Conservation (phyloP, 805 yeast species). For the Kodamaea sagamina region DNA sequence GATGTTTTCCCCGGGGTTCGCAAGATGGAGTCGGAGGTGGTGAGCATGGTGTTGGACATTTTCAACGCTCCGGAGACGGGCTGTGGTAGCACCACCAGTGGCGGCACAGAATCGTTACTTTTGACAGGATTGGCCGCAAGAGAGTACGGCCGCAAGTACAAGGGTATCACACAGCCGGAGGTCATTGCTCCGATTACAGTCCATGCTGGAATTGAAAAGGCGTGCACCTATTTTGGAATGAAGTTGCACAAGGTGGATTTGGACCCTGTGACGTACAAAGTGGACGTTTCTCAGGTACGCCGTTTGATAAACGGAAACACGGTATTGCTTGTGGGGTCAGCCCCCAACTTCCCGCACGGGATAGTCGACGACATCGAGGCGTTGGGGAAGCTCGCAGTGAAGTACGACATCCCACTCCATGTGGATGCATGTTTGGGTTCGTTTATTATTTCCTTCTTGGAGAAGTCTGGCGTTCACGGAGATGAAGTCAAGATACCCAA, state of each 20-base stretch:
- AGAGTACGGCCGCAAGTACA: conserved; percentile 60
- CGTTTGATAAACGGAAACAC: conserved; percentile 76
- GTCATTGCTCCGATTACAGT: conserved; percentile 86
- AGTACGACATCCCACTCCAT: conserved; percentile 78
- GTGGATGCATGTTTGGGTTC: conserved; percentile 97
- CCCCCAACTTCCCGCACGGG: conserved; percentile 97
- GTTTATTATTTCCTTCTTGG: conserved; percentile 79
- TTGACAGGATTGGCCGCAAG: conserved; percentile 88
- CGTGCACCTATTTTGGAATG: conserved; percentile 87
- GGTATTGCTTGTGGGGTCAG: conserved; percentile 84
- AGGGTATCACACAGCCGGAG: conserved; percentile 71
- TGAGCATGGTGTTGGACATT: conserved; percentile 79
- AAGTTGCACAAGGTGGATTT: conserved; percentile 78
- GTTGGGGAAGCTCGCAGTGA: conserved; percentile 64
- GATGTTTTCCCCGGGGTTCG: conserved; percentile 96
- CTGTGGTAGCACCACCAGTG: conserved; percentile 82
- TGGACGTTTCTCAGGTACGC: conserved; percentile 61
- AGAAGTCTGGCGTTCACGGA: conserved; percentile 54
- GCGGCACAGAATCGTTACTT: conserved; percentile 92
- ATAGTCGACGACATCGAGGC: conserved; percentile 85
- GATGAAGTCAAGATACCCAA: conserved; percentile 41
- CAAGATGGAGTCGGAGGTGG: conserved; percentile 95
- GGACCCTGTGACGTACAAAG: conserved; percentile 67
- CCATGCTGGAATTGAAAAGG: conserved; percentile 95
- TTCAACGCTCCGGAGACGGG: conserved; percentile 69